Conservation (phyloP, 306 rosid genomes). For the Ziziphus jujuba region DNA sequence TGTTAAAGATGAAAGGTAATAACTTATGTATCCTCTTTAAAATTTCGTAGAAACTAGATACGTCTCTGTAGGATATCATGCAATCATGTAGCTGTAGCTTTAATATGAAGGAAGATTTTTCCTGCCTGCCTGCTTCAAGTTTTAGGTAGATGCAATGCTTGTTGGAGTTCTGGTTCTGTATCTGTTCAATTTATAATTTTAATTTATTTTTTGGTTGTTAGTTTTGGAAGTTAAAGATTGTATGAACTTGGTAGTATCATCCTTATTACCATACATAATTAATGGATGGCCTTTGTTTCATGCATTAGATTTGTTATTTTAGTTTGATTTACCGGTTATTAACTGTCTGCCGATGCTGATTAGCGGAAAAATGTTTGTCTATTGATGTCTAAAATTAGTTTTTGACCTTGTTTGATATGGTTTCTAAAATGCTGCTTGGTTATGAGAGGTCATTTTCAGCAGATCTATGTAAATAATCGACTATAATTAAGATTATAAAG, state of each 20-base stretch:
- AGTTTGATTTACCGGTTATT: no score
- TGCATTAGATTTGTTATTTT: no score
- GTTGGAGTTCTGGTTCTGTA: conserved; percentile 4
- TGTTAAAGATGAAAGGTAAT: conserved; percentile 19
- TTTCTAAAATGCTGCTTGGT: no score
- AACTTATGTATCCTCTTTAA: conserved; percentile 13
- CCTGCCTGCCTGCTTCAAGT: conserved; percentile 21
- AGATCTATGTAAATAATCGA: no score
- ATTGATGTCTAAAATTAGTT: no score
- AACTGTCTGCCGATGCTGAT: no score
- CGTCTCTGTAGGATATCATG: conserved; percentile 21
- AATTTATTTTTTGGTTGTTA: conserved; percentile 23
- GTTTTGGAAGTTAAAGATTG: conserved; percentile 16
- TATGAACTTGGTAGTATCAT: conserved; percentile 18
- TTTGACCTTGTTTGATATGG: no score
- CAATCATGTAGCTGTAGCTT: conserved; percentile 32
- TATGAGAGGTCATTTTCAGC: no score
- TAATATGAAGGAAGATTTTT: conserved; percentile 24
- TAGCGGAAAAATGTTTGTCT: no score
- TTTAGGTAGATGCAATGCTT: conserved; percentile 24
- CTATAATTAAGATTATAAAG: no score
- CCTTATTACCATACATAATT: conserved; percentile 11
- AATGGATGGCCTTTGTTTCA: conserved; percentile 22
- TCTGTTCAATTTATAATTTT: conserved; percentile 1
- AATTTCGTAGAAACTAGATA: conserved; percentile 16